These are phyloP conservation scores for Cyclocybe aegerita DNA, from an alignment of 768 basidiomycete species.

Conservation along the genomic window DNA sequence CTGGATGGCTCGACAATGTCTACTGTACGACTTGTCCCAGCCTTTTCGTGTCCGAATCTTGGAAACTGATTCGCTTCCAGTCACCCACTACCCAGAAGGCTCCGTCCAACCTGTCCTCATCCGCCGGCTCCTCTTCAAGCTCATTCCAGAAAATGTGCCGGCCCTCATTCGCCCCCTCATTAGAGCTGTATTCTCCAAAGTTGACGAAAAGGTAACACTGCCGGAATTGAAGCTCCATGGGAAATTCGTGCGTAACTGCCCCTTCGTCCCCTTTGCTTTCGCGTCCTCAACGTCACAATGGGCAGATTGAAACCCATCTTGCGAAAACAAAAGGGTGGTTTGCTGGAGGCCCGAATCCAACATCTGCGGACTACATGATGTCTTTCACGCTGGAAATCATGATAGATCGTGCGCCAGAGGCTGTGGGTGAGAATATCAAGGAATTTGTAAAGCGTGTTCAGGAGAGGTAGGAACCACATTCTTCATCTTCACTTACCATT, in stretches of 20 bases:
- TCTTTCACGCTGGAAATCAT: conserved; percentile 21
- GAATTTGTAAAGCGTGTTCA: conserved; percentile 22
- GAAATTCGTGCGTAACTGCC: conserved; percentile 18
- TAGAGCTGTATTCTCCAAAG: conserved; percentile 21
- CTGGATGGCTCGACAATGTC: conserved; percentile 31
- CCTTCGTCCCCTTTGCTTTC: not conserved
- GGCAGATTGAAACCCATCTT: conserved; percentile 17
- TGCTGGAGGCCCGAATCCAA: conserved; percentile 11
- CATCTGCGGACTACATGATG: conserved; percentile 26
- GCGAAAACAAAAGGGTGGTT: conserved; percentile 11
- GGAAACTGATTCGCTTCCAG: conserved; percentile 13
- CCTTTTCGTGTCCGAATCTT: not conserved
- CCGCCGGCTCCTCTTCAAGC: conserved; percentile 29
- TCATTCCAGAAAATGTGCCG: conserved; percentile 27
- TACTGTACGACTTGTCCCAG: conserved; percentile 30
- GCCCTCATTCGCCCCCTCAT: conserved; percentile 34
- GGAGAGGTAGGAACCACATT: conserved; percentile 12
- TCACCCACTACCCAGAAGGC: conserved; percentile 38
- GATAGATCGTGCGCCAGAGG: conserved; percentile 11
- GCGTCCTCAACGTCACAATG: not conserved
- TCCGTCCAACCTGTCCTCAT: conserved; percentile 39
- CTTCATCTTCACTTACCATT: not conserved
- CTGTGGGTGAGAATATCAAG: conserved; percentile 16
- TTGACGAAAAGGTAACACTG: conserved; percentile 21
- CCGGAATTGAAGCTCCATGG: conserved; percentile 26